Conservation (phyloP, 345 rosid genomes). For the sweet orange (Citrus sinensis) region DVS_A1.0 CM039163.1:918501-919000, state of each 20-base stretch:
- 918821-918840: background rate
- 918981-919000: conserved; percentile 98
- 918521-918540: background rate
- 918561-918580: background rate
- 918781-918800: background rate
- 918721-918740: background rate
- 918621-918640: background rate
- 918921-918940: background rate
- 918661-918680: background rate
- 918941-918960: conserved; percentile 70
- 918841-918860: background rate
- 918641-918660: background rate
- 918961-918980: conserved; percentile 92
- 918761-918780: background rate
- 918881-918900: background rate
- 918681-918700: background rate
- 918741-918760: background rate
- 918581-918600: background rate
- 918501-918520: background rate
- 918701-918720: background rate
- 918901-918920: background rate
- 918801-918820: background rate
- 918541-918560: background rate
- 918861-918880: background rate
- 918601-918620: background rate